Evolutionary conservation across 2,329 filamentous ascomycete genomes (phyloP), one percentile per base, ranked within the genome.

Genomic region (Cercospora beticola): DNA sequence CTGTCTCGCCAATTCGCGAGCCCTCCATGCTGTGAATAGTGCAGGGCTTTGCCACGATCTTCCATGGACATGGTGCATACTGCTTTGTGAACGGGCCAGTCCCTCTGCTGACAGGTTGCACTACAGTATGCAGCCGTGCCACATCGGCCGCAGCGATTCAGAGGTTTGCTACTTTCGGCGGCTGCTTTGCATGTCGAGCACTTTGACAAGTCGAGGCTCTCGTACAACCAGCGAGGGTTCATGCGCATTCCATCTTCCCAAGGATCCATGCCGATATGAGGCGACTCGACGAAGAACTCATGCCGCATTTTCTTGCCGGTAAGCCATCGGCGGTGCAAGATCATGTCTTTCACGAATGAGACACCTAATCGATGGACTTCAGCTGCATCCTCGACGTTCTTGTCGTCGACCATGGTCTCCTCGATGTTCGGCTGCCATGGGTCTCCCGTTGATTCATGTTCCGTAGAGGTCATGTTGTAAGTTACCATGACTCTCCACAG

Each of bases 391-490:
- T 69, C 64, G 58, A 77, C 67, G 61, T 73, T 67, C 54, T 70
- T 70, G 59, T 76, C 73, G 46, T 74, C 72, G 31, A 76, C 70
- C 52, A 77, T 69, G 6, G 73, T 73, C 52, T 70, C 70, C 16
- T 64, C 46, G 18, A 5, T 26, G 52, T 74, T 68, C 1, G 71
- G 63, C 5, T 65, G 56, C 72, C 72, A 74, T 10, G 33, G 14
- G n/a, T 67, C 62, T 23, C 14, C 52, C n/a, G 9, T 12, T 23
- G 61, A 64, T 2, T 18, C 26, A 10, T 23, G 30, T 9, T 59
- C 59, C 5, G 56, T 10, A 2, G 23, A 9, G 2, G 64, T 18
- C 28, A 72, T 70, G 14, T 62, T 40, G 59, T 67, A 72, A 4
- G 69, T 70, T 2, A 72, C 28, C 68, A 74, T 70, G 3, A 72